A percentile compares a stretch with the other conserved stretches of the same genome.
phyloP scores from a whole-genome alignment of 371 early-diverging fungal species.

The Saksenaea vasiformis region DNA sequence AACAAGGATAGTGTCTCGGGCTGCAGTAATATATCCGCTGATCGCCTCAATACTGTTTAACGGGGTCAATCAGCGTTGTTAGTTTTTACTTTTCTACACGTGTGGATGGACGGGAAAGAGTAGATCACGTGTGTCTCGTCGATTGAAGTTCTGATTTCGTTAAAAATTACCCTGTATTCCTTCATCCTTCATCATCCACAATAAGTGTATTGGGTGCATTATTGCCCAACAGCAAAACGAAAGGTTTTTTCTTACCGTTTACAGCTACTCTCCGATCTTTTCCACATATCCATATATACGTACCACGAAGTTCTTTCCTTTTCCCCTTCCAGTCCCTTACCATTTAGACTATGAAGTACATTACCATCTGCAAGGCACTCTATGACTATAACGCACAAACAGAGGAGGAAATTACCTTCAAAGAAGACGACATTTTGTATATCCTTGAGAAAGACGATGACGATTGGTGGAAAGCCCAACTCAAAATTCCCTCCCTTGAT shows the following conservation, averaged over 20 bases:
- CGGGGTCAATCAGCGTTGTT: too few relatives aligned
- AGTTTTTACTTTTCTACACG: too few relatives aligned
- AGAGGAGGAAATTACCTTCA: conserved; percentile 84
- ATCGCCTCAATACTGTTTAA: too few relatives aligned
- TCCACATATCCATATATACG: neutral
- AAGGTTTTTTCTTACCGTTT: neutral
- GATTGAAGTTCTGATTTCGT: neutral
- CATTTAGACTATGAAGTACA: conserved; percentile 40
- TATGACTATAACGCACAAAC: conserved; percentile 85
- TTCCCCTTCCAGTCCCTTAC: conserved; percentile 3
- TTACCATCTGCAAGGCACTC: conserved; percentile 42
- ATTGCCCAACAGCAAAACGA: conserved; percentile 2
- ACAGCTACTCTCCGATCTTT: neutral
- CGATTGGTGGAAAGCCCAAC: conserved; percentile 79
- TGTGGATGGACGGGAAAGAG: too few relatives aligned
- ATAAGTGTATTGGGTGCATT: neutral
- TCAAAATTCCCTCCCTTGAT: conserved; percentile 46
- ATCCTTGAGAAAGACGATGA: conserved; percentile 67
- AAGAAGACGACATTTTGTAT: conserved; percentile 75
- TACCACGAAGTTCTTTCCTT: neutral
- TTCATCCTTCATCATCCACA: neutral
- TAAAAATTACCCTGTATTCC: neutral
- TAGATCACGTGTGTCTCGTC: too few relatives aligned
- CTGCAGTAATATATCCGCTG: too few relatives aligned
- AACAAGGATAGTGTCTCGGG: too few relatives aligned